phyloP scores from a whole-genome alignment of 257 asterid species.

The Gentiana dahurica region DNA sequence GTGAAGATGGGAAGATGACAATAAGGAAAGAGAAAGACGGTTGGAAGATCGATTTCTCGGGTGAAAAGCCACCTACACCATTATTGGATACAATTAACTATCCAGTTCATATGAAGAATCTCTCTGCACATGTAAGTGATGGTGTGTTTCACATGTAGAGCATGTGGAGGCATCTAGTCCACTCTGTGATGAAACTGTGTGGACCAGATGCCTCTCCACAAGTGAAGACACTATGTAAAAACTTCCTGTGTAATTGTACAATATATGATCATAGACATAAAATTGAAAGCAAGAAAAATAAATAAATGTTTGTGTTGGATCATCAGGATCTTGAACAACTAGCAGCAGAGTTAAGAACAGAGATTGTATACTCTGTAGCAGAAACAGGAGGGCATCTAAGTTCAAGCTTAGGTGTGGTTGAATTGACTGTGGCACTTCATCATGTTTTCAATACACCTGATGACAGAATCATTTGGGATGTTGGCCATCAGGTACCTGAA shows the following conservation, averaged over 20 bases:
- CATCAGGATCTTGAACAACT: constrained; percentile 37
- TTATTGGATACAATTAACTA: constrained; percentile 52
- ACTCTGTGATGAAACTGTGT: too few relatives aligned
- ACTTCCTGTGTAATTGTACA: neutral
- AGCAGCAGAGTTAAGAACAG: constrained; percentile 52
- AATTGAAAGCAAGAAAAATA: too few relatives aligned
- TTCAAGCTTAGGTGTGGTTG: constrained; percentile 54
- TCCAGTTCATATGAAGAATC: constrained; percentile 66
- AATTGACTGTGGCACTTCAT: constrained; percentile 68
- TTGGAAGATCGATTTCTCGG: constrained; percentile 44
- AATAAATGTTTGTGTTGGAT: neutral
- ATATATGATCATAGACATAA: neutral
- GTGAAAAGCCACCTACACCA: constrained; percentile 51
- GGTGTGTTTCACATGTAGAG: too few relatives aligned
- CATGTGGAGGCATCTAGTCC: too few relatives aligned
- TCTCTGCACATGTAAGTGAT: constrained; percentile 34
- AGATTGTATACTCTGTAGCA: constrained; percentile 47
- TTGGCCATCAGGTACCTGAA: constrained; percentile 55
- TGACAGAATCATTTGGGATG: constrained; percentile 77
- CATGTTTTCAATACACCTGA: constrained; percentile 57
- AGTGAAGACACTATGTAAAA: neutral
- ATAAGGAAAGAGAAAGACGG: constrained; percentile 34
- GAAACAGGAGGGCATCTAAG: constrained; percentile 67
- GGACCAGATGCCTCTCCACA: neutral
- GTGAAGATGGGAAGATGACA: constrained; percentile 19